Conservation (phyloP, 768 basidiomycete genomes). For the Suillus variegatus region DNA sequence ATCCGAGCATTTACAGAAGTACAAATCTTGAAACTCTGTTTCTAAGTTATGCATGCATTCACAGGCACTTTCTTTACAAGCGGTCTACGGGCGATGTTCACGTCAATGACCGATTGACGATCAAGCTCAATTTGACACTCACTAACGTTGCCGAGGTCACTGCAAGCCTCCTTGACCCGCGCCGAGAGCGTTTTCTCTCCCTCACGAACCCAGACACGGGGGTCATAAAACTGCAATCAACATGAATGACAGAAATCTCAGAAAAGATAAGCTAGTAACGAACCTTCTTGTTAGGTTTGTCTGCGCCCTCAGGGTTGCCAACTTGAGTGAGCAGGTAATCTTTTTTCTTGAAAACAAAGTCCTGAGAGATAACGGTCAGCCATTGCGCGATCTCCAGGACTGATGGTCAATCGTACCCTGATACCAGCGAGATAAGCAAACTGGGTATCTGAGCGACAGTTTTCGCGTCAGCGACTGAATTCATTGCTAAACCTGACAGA, state of each 20-base stretch:
- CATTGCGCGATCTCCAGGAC: background rate
- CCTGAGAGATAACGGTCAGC: slow-evolving; percentile 39
- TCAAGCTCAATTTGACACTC: slow-evolving; percentile 22
- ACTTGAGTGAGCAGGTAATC: slow-evolving; percentile 90
- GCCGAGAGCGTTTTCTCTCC: slow-evolving; percentile 89
- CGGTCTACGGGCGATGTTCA: slow-evolving; percentile 26
- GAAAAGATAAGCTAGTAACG: slow-evolving; percentile 5
- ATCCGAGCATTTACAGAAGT: background rate
- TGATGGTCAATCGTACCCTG: slow-evolving; percentile 47
- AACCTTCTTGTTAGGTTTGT: slow-evolving; percentile 99
- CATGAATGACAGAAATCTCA: slow-evolving; percentile 6
- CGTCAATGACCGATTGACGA: background rate
- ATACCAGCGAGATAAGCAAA: slow-evolving; percentile 90
- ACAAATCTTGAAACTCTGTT: background rate
- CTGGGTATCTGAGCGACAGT: slow-evolving; percentile 66
- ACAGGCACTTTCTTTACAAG: background rate
- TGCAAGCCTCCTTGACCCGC: slow-evolving; percentile 93
- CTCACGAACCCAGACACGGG: slow-evolving; percentile 98
- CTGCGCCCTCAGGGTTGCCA: slow-evolving; percentile 94
- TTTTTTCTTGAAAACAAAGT: slow-evolving; percentile 84
- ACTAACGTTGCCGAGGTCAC: slow-evolving; percentile 78
- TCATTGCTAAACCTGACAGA: background rate
- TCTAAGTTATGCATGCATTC: background rate
- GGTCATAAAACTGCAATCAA: slow-evolving; percentile 75
- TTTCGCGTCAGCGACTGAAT: slow-evolving; percentile 8